phyloP scores from a whole-genome alignment of 192 early-diverging fungal genomes.

The Podochytrium sp. region DNA sequence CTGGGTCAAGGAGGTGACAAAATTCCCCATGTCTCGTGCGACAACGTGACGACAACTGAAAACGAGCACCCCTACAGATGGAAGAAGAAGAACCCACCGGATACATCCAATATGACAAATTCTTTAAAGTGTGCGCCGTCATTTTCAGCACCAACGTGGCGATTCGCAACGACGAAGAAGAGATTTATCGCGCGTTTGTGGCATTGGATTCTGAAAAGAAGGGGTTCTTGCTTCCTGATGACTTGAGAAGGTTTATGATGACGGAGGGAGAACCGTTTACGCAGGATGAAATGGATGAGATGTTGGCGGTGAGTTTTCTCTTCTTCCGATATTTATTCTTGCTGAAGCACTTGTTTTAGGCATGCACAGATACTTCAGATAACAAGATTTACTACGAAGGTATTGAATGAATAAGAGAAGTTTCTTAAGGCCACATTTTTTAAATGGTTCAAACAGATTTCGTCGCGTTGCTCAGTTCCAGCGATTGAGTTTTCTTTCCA shows the following conservation, averaged over 20 bases:
- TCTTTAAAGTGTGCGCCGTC: slow-evolving; percentile 36
- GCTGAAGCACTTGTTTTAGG: slow-evolving; percentile 26
- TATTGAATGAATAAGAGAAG: background rate
- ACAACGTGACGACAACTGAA: background rate
- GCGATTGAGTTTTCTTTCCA: too few relatives aligned
- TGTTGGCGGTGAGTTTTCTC: slow-evolving; percentile 45
- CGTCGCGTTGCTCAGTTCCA: slow-evolving; percentile 18
- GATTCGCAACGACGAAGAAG: slow-evolving; percentile 50
- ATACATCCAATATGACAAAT: slow-evolving; percentile 45
- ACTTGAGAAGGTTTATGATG: slow-evolving; percentile 42
- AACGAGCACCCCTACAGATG: slow-evolving; percentile 41
- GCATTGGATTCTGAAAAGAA: slow-evolving; percentile 54
- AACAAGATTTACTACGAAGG: slow-evolving; percentile 58
- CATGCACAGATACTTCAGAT: slow-evolving; percentile 59
- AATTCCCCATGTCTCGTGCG: slow-evolving; percentile 2
- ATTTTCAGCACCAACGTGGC: slow-evolving; percentile 32
- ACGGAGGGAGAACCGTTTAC: slow-evolving; percentile 54
- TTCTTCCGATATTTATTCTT: too few relatives aligned
- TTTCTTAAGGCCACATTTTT: too few relatives aligned
- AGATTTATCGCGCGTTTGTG: slow-evolving; percentile 54
- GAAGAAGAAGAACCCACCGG: slow-evolving; percentile 54
- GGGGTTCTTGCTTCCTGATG: slow-evolving; percentile 54
- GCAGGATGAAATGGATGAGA: slow-evolving; percentile 58
- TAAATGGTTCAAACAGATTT: slow-evolving; percentile 9
- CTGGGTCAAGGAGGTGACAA: slow-evolving; percentile 52